Conservation (phyloP, 306 rosid species). For the Fagus crenata region DNA sequence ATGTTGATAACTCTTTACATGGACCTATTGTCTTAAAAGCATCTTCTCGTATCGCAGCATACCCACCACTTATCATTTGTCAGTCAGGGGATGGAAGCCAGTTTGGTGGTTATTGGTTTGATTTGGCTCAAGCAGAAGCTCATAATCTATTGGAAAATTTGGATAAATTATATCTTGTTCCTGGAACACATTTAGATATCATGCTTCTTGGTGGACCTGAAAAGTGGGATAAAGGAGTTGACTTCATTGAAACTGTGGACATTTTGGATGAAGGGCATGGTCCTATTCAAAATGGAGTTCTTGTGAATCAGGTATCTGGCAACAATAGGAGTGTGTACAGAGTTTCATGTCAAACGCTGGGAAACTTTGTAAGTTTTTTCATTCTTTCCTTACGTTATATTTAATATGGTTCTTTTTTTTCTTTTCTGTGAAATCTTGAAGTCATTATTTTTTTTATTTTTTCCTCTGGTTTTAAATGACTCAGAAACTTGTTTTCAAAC, state of each 20-base stretch:
- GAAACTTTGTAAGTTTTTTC: constrained; percentile 67
- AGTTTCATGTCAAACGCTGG: constrained; percentile 61
- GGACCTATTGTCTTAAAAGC: constrained; percentile 72
- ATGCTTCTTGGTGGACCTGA: constrained; percentile 85
- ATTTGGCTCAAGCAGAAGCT: constrained; percentile 57
- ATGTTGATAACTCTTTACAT: constrained; percentile 40
- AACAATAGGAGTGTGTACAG: constrained; percentile 55
- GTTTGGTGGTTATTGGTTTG: constrained; percentile 89
- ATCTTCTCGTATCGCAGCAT: constrained; percentile 67
- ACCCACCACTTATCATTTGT: constrained; percentile 60
- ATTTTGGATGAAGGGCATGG: constrained; percentile 47
- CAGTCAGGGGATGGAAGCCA: constrained; percentile 81
- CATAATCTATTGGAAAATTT: constrained; percentile 45
- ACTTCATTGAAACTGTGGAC: constrained; percentile 47
- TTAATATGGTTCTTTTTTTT: constrained; percentile 9
- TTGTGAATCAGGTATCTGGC: constrained; percentile 55
- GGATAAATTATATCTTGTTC: constrained; percentile 70
- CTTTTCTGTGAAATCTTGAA: constrained; percentile 9
- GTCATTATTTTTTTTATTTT: constrained; percentile 16
- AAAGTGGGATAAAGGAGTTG: constrained; percentile 60
- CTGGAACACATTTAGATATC: constrained; percentile 69
- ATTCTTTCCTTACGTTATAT: constrained; percentile 28
- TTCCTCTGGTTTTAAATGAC: constrained; percentile 39
- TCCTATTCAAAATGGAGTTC: constrained; percentile 46
- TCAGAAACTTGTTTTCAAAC: constrained; percentile 71